These are phyloP conservation scores for Juncus inflexus DNA, from an alignment of 176 grass and related monocot species.

Conservation along the genomic window DNA sequence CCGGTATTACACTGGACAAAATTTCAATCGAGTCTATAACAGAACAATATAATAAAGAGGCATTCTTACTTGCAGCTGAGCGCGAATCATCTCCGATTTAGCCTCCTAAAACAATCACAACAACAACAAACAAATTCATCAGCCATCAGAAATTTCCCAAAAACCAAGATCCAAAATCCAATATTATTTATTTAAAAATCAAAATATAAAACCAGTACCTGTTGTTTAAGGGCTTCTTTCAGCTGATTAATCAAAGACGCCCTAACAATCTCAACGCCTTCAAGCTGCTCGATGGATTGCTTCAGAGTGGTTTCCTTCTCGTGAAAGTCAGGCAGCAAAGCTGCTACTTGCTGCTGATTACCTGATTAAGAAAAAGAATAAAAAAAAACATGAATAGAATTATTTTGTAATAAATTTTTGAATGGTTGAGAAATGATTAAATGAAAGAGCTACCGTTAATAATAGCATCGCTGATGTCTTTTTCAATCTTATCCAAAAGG, in stretches of 20 bases:
- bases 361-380: slow-evolving; percentile 39
- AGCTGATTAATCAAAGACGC: slow-evolving; percentile 61
- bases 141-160: not conserved
- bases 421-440: slow-evolving; percentile 11
- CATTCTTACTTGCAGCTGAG: slow-evolving; percentile 71
- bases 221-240: slow-evolving; percentile 67
- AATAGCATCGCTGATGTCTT: slow-evolving; percentile 60
- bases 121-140: slow-evolving; percentile 9
- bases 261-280: slow-evolving; percentile 42
- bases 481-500: slow-evolving; percentile 71
- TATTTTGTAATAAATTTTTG: slow-evolving; percentile 6
- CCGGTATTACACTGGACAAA: too few relatives aligned
- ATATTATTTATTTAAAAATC: slow-evolving; percentile 15
- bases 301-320: slow-evolving; percentile 58
- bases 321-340: slow-evolving; percentile 56
- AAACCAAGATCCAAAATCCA: not conserved
- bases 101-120: slow-evolving; percentile 38
- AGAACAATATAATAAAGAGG: slow-evolving; percentile 5
- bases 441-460: slow-evolving; percentile 49
- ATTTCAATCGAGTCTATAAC: too few relatives aligned
- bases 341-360: slow-evolving; percentile 47
- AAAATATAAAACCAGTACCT: slow-evolving; percentile 46
- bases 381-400: not conserved
- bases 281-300: slow-evolving; percentile 59
- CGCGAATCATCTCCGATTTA: slow-evolving; percentile 49